Percentiles rank a stretch among this genome's conserved stretches.
These are phyloP conservation scores for Stygiomarasmius scandens DNA, from an alignment of 1,284 basidiomycete species.

Conservation along the genomic window DNA sequence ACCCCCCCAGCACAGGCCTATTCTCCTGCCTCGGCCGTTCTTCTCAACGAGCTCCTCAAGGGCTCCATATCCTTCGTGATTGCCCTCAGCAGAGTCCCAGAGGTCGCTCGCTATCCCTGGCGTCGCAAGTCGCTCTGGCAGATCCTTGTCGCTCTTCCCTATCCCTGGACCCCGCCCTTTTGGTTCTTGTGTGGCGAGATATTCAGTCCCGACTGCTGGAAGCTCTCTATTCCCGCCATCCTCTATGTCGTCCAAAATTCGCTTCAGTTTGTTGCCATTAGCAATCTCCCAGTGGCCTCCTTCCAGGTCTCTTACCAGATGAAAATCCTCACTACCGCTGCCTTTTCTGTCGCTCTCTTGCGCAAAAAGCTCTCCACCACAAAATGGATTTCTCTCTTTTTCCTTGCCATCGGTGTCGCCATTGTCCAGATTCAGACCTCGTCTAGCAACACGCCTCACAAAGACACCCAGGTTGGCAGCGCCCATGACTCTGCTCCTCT, in stretches of 20 bases:
- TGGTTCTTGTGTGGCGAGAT: constrained; percentile 56
- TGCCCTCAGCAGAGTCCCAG: constrained; percentile 54
- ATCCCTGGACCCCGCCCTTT: constrained; percentile 50
- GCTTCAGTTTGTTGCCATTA: constrained; percentile 91
- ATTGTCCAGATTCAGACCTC: constrained; percentile 87
- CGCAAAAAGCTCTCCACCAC: constrained; percentile 69
- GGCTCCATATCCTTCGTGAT: constrained; percentile 86
- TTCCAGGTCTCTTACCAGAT: constrained; percentile 94
- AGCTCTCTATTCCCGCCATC: constrained; percentile 95
- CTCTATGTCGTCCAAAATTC: constrained; percentile 97
- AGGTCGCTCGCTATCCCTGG: constrained; percentile 37
- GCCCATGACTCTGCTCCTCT: constrained; percentile 54
- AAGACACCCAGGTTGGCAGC: constrained; percentile 47
- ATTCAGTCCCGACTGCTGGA: constrained; percentile 74
- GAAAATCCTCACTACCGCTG: constrained; percentile 96
- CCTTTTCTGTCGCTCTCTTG: constrained; percentile 86
- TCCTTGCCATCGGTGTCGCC: constrained; percentile 87
- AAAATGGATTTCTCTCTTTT: constrained; percentile 86
- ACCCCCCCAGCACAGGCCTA: constrained; percentile 78
- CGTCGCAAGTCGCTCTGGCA: constrained; percentile 51
- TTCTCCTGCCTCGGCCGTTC: constrained; percentile 90
- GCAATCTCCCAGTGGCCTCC: constrained; percentile 88
- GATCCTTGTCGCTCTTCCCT: constrained; percentile 35
- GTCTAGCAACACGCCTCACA: constrained; percentile 32
- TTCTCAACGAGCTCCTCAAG: constrained; percentile 93